These are phyloP conservation scores for Silene uniflora DNA, from an alignment of 148 eudicot species.

Conservation along the genomic window DNA sequence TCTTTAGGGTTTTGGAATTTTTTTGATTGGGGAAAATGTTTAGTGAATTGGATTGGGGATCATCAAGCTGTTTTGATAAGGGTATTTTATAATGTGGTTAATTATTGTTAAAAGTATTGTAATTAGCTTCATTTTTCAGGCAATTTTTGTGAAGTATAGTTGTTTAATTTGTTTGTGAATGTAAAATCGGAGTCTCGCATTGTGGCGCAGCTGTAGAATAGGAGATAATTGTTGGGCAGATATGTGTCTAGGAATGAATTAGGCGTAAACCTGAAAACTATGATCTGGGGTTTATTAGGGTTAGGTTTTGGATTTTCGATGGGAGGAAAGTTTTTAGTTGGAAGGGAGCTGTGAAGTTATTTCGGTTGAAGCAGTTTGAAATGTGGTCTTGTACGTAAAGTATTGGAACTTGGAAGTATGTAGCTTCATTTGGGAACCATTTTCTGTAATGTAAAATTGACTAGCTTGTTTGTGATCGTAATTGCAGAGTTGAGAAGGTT, in stretches of 20 bases:
- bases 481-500: not conserved
- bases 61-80: too few relatives aligned
- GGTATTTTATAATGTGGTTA: too few relatives aligned
- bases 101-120: too few relatives aligned
- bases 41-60: too few relatives aligned
- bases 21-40: too few relatives aligned
- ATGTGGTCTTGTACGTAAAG: not conserved
- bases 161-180: not conserved
- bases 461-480: not conserved
- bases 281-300: constrained; percentile 7
- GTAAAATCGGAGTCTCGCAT: not conserved
- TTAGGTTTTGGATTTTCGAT: not conserved
- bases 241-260: not conserved
- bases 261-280: not conserved
- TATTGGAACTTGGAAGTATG: not conserved
- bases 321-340: not conserved
- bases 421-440: not conserved
- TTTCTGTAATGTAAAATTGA: not conserved
- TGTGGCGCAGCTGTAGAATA: not conserved
- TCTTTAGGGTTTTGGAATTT: too few relatives aligned
- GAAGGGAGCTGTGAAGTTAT: not conserved
- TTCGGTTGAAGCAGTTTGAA: not conserved
- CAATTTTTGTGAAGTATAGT: not conserved
- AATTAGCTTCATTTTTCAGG: not conserved
- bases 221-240: not conserved